These are phyloP conservation scores for Stenogyne calaminthoides DNA, from an alignment of 305 asterid genomes.

Conservation along the genomic window DNA sequence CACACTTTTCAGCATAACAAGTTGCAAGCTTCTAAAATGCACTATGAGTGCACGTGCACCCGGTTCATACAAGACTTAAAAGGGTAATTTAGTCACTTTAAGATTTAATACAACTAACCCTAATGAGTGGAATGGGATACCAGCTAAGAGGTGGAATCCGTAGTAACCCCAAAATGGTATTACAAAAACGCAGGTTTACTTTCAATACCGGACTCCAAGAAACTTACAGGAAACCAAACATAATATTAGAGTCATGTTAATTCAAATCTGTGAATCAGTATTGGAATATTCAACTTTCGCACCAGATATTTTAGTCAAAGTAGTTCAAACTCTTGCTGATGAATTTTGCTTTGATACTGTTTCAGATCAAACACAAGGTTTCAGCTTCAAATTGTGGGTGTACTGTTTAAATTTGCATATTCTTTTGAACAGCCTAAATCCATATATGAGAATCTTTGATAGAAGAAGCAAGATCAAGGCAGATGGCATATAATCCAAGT, in stretches of 20 bases:
- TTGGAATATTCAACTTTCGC: not conserved
- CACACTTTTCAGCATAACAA: too few species aligned
- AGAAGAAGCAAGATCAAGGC: not conserved
- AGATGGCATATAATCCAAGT: not conserved
- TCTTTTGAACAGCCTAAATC: not conserved
- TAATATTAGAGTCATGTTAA: not conserved
- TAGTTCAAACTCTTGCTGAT: not conserved
- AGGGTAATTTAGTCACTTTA: too few species aligned
- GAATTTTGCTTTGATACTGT: not conserved
- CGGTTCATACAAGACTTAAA: too few species aligned
- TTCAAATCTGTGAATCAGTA: not conserved
- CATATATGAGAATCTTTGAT: not conserved
- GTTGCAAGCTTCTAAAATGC: too few species aligned
- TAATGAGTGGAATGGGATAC: too few species aligned
- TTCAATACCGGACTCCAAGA: too few species aligned
- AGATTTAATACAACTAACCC: too few species aligned
- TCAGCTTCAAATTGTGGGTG: not conserved
- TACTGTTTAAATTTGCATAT: slow-evolving; percentile 7
- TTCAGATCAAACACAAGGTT: not conserved
- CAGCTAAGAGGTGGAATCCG: too few species aligned
- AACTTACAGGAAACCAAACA: too few species aligned
- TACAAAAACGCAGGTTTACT: too few species aligned
- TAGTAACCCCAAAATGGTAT: too few species aligned
- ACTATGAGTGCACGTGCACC: too few species aligned
- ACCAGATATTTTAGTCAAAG: not conserved